Percentiles rank a stretch among this genome's conserved stretches.
Conservation (phyloP, 2,329 filamentous ascomycete species). For the Aspergillus proliferans region DNA sequence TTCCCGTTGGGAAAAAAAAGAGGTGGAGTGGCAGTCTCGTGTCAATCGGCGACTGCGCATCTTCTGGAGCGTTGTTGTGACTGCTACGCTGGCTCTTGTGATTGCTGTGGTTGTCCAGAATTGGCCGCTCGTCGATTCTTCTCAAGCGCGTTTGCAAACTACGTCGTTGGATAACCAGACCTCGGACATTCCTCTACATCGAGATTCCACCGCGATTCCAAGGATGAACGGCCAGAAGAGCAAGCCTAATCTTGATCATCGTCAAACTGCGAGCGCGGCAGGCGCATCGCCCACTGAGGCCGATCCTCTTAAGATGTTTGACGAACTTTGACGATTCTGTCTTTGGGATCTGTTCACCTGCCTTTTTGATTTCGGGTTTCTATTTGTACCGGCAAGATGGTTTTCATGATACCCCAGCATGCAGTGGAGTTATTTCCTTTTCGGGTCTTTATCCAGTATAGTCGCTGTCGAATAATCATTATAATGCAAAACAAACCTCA, state of each 20-base stretch:
- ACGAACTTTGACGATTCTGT: constrained; percentile 22
- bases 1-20: constrained; percentile 37
- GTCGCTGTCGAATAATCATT: constrained; percentile 1
- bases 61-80: constrained; percentile 28
- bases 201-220: no score
- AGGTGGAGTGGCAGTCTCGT: constrained; percentile 37
- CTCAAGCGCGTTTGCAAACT: constrained; percentile 4
- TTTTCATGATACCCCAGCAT: constrained; percentile 22
- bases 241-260: background rate
- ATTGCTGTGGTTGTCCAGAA: constrained; percentile 24
- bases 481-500: constrained; percentile 1
- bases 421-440: background rate
- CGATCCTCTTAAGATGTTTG: constrained; percentile 22
- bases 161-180: constrained; percentile 9
- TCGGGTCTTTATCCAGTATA: background rate
- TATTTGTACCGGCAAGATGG: constrained; percentile 10
- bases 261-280: background rate
- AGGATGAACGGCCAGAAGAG: background rate
- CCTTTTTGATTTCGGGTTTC: constrained; percentile 5
- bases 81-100: constrained; percentile 22
- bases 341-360: constrained; percentile 6
- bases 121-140: constrained; percentile 10
- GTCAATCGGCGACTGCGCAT: constrained; percentile 34
- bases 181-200: background rate
- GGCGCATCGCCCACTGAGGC: constrained; percentile 9